These are phyloP conservation scores for Flammula alnicola DNA, from an alignment of 1,284 basidiomycete genomes.

Conservation along the genomic window DNA sequence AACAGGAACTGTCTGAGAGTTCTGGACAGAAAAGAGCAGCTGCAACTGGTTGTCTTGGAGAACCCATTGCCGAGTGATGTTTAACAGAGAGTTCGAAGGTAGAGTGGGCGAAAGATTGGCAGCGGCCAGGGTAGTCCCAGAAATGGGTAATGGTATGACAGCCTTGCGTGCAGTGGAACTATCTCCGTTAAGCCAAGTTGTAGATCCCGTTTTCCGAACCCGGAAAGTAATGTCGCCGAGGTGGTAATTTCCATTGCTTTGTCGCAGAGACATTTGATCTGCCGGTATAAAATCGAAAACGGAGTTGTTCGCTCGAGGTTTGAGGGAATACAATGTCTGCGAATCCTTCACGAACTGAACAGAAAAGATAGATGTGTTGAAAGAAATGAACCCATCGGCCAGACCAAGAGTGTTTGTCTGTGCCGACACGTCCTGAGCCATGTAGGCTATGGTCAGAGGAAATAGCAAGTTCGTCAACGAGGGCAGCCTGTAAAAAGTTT, in stretches of 20 bases:
- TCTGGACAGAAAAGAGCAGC: constrained; percentile 56
- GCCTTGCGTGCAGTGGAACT: constrained; percentile 47
- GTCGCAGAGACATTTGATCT: constrained; percentile 55
- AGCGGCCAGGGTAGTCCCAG: constrained; percentile 51
- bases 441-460: not conserved
- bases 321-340: constrained; percentile 59
- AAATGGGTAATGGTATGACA: constrained; percentile 43
- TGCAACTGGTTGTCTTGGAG: constrained; percentile 46
- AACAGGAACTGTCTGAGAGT: constrained; percentile 49
- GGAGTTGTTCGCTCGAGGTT: constrained; percentile 37
- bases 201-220: constrained; percentile 49
- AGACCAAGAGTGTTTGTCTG: constrained; percentile 32
- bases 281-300: constrained; percentile 58
- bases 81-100: constrained; percentile 48
- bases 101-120: constrained; percentile 56
- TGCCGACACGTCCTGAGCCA: constrained; percentile 11
- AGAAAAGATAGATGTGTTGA: constrained; percentile 49
- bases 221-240: constrained; percentile 62
- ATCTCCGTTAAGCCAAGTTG: constrained; percentile 53
- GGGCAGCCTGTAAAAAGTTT: not conserved
- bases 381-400: constrained; percentile 50
- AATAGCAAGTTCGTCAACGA: not conserved
- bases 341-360: constrained; percentile 60
- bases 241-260: constrained; percentile 57
- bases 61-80: constrained; percentile 59